A percentile compares a stretch with the other conserved stretches of the same genome.
These are phyloP conservation scores for Colletotrichum sp. DNA, from an alignment of 2,329 filamentous ascomycete genomes.

Conservation along the genomic window DNA sequence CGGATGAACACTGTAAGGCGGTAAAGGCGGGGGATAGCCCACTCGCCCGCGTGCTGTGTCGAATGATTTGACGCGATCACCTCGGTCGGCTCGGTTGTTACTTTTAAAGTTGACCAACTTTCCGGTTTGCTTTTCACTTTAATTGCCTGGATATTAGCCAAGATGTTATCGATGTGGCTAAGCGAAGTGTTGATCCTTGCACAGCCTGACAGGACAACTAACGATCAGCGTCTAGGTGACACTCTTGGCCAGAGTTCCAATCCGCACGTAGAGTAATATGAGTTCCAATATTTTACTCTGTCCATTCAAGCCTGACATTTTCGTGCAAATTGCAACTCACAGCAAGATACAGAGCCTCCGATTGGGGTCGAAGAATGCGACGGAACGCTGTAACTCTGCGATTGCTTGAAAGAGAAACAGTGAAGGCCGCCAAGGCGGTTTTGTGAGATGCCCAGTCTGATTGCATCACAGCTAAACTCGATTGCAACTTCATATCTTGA, in stretches of 20 bases:
- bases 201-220: background rate
- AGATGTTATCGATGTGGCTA: background rate
- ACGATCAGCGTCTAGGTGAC: background rate
- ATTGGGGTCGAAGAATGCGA: background rate
- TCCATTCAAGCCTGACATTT: background rate
- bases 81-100: background rate
- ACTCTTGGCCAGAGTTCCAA: background rate
- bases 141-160: background rate
- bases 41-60: background rate
- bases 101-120: background rate
- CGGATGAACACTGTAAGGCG: background rate
- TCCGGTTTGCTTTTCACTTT: background rate
- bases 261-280: background rate
- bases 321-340: background rate
- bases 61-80: background rate
- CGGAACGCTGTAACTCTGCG: background rate
- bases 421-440: background rate
- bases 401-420: background rate
- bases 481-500: background rate
- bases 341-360: background rate
- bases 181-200: background rate
- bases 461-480: background rate
- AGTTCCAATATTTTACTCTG: background rate
- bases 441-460: background rate
- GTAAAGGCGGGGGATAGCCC: background rate